These are phyloP conservation scores for Bothriochloa decipiens DNA, from an alignment of 176 grass and related monocot species.

Conservation along the genomic window DNA sequence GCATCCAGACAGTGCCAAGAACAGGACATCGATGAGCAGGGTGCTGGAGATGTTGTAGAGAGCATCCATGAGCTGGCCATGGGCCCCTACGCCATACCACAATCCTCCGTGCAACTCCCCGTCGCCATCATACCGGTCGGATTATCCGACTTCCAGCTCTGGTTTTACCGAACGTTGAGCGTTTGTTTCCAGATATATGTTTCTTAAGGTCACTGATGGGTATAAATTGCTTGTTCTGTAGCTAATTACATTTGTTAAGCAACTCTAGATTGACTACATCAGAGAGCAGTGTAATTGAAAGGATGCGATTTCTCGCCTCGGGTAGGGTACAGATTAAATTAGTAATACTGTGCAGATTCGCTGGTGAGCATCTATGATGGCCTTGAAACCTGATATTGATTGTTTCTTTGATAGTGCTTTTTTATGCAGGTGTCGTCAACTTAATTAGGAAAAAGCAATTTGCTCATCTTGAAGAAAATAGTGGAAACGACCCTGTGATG, in stretches of 20 bases:
- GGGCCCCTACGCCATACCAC: conserved; percentile 60
- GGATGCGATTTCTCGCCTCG: no score
- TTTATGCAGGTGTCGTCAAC: no score
- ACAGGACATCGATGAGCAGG: conserved; percentile 58
- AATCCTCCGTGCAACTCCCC: conserved; percentile 25
- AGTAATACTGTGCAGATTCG: no score
- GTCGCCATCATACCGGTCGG: conserved; percentile 12
- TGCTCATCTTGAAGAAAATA: no score
- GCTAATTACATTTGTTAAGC: background rate
- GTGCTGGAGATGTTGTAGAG: conserved; percentile 32
- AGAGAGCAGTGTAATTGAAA: background rate
- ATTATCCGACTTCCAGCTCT: conserved; percentile 35
- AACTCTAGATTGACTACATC: conserved; percentile 38
- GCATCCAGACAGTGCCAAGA: conserved; percentile 54
- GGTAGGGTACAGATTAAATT: no score
- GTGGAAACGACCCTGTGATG: no score
- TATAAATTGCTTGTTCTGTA: no score
- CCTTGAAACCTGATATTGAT: no score
- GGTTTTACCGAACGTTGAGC: conserved; percentile 25
- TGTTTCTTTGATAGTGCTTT: no score
- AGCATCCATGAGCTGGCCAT: conserved; percentile 36
- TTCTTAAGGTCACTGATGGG: background rate
- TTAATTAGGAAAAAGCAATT: no score
- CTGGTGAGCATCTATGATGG: no score
- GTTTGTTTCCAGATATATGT: background rate